These are phyloP conservation scores for Saposhnikovia divaricata DNA, from an alignment of 129 eudicot genomes.

Conservation along the genomic window DNA sequence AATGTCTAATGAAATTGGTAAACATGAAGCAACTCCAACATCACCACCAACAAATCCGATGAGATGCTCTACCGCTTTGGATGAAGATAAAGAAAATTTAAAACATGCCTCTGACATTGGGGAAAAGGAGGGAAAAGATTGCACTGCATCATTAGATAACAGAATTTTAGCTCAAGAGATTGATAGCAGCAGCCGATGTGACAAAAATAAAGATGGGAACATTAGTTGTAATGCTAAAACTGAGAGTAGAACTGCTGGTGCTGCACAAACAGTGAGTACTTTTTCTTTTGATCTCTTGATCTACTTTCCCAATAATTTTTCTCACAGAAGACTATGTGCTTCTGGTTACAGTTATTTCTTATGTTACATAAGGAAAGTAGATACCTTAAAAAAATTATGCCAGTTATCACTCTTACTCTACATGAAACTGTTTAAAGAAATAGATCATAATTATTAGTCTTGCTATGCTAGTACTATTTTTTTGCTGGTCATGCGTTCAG, in stretches of 20 bases:
- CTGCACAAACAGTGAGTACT: slow-evolving; percentile 31
- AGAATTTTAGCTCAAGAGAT: slow-evolving; percentile 3
- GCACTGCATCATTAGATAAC: slow-evolving; percentile 16
- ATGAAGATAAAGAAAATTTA: slow-evolving; percentile 54
- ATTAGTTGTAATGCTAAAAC: slow-evolving; percentile 5
- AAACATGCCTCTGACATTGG: slow-evolving; percentile 15
- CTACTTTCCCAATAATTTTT: not conserved
- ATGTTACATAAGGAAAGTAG: not conserved
- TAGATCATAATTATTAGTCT: not conserved
- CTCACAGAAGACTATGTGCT: not conserved
- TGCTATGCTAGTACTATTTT: not conserved
- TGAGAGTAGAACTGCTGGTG: slow-evolving; percentile 9
- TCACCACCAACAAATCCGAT: slow-evolving; percentile 29
- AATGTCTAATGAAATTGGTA: slow-evolving; percentile 44
- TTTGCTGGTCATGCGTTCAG: not conserved
- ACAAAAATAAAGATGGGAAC: slow-evolving; percentile 11
- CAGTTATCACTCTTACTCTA: not conserved
- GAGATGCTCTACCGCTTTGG: slow-evolving; percentile 16
- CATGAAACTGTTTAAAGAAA: not conserved
- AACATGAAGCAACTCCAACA: slow-evolving; percentile 14
- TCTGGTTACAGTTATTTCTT: not conserved
- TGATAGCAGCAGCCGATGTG: not conserved
- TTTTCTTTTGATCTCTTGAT: not conserved
- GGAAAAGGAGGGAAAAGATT: slow-evolving; percentile 22
- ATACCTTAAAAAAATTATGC: not conserved